Evolutionary conservation across 441 rosid genomes (phyloP), one percentile per base, ranked within the genome.

Genomic region (Bruguiera hainesii): DNA sequence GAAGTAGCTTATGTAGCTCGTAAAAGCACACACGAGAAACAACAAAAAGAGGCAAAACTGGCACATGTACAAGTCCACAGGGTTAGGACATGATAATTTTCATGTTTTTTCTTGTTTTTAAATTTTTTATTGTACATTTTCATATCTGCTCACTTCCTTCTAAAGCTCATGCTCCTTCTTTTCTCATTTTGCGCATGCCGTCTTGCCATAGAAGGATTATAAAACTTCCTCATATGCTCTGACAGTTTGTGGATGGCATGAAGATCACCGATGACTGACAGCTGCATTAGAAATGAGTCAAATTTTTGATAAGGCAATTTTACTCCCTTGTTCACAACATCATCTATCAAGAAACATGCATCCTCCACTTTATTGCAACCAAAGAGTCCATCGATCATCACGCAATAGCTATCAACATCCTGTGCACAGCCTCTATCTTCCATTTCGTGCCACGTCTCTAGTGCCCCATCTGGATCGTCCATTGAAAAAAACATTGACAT

Each of bases 381-480:
- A 33, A 89, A 94, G 71, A 91, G 96, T 64, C 93, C 99, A 74
- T 86, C 96, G 58, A 91, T 87, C 97, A 94, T 94, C 72, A 75
- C 86, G 73, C 88, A 82, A 63, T 87, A 94, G 7, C 96, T 87
- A 65, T 91, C 98, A 62, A 78, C 65, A 56, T 91, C 97, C 31
- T 63, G 84, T 55, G 39, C 74, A 73, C 94, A 89, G 26, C 79
- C 86, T 69, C 87, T 85, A 48, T 76, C 48, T 37, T 82, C 86
- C 98, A 94, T 91, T 78, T 91, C 93, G 61, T 78, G 68, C 99
- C 99, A 91, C 26, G 89, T 84, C 71, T 82, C 85, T 30, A 80
- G 87, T 49, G 96, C 97, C 53, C 88, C 86, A 61, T 88, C 93
- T 0, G 83, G 73, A 81, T 88, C 88, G 75, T 69, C 87, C 85